Conservation (phyloP, 768 basidiomycete species). For the Suillus discolor region DNA sequence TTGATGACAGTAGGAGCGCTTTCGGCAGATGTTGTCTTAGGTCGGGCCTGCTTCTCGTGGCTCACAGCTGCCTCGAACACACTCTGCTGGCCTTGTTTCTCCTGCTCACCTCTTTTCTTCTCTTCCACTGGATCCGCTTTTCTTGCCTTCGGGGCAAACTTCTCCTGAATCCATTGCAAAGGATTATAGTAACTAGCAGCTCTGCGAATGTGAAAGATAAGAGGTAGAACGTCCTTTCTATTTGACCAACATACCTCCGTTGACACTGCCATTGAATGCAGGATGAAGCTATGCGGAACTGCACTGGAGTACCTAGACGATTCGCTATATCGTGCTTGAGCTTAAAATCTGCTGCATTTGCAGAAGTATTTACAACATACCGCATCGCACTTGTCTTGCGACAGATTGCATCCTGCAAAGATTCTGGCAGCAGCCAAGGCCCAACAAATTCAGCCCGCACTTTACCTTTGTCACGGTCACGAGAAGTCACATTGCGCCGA, state of each 20-base stretch:
- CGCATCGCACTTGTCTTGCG: conserved; percentile 24
- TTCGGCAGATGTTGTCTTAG: conserved; percentile 4
- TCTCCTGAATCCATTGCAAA: conserved; percentile 64
- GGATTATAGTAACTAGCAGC: conserved; percentile 57
- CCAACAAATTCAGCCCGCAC: conserved; percentile 22
- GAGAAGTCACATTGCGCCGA: conserved; percentile 3
- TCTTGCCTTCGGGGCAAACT: conserved; percentile 50
- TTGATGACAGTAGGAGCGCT: conserved; percentile 19
- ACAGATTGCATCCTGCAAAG: conserved; percentile 30
- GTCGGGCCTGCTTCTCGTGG: conserved; percentile 5
- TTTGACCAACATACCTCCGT: conserved; percentile 43
- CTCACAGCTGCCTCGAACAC: conserved; percentile 21
- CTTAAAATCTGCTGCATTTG: neutral
- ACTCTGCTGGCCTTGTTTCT: conserved; percentile 32
- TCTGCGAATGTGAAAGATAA: conserved; percentile 5
- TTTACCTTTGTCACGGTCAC: conserved; percentile 15
- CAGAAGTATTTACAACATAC: conserved; percentile 19
- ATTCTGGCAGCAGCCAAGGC: conserved; percentile 7
- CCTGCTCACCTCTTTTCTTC: conserved; percentile 44
- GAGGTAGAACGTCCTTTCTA: neutral
- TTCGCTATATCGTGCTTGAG: conserved; percentile 16
- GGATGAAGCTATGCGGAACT: conserved; percentile 19
- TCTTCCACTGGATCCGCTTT: conserved; percentile 47
- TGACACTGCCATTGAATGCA: conserved; percentile 39
- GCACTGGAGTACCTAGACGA: conserved; percentile 16